phyloP scores from a whole-genome alignment of 2,329 filamentous ascomycete species.

The Magnaporthiopsis rhizophila region DNA sequence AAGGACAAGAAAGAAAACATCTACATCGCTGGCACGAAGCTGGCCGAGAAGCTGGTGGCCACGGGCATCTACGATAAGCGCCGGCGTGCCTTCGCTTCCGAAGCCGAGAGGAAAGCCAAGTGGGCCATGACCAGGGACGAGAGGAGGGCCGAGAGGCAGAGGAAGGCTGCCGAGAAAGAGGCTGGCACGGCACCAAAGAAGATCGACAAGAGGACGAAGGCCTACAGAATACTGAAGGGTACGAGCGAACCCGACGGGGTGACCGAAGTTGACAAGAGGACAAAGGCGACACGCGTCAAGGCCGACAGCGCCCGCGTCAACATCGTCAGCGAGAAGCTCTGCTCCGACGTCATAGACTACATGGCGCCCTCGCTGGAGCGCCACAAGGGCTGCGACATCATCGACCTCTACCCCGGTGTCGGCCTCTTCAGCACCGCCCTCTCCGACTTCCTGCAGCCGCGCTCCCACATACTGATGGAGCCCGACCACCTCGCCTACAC shows the following conservation, averaged over 20 bases:
- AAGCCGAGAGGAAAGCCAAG: too few species aligned
- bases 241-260: too few species aligned
- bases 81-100: too few species aligned
- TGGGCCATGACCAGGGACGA: too few species aligned
- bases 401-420: slow-evolving; percentile 77
- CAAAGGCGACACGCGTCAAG: slow-evolving; percentile 1
- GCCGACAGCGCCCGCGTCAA: slow-evolving; percentile 40
- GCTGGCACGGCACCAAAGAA: neutral
- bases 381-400: slow-evolving; percentile 71
- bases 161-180: neutral
- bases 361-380: slow-evolving; percentile 60
- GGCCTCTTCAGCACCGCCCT: slow-evolving; percentile 73
- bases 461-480: slow-evolving; percentile 78
- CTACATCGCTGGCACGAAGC: slow-evolving; percentile 9
- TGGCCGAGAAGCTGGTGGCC: slow-evolving; percentile 14
- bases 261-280: neutral
- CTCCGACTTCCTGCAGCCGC: slow-evolving; percentile 66
- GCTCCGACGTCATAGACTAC: slow-evolving; percentile 62
- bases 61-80: slow-evolving; percentile 12
- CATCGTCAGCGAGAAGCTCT: slow-evolving; percentile 42
- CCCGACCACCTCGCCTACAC: slow-evolving; percentile 51
- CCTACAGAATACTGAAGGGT: neutral
- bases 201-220: neutral
- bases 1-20: neutral
- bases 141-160: neutral